Evolutionary conservation across 257 asterid species (phyloP).

Genomic region (Solanum clarkiae): DNA sequence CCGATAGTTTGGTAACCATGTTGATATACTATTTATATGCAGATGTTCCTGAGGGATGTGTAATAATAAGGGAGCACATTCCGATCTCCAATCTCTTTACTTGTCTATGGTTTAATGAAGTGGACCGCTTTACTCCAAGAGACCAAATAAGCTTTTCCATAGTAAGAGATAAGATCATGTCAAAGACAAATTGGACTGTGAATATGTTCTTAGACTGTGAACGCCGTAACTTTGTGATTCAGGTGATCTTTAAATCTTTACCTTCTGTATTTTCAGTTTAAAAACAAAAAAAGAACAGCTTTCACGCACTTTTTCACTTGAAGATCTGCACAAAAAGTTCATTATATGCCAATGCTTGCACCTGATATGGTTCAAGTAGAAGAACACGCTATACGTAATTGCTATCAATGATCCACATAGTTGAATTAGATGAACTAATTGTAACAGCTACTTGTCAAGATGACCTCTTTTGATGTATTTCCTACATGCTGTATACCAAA

Average conservation of each 20-base stretch:
- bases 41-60: conserved; percentile 99
- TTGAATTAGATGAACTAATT: neutral
- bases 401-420: neutral
- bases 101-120: conserved; percentile 94
- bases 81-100: conserved; percentile 87
- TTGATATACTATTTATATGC: neutral
- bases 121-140: conserved; percentile 89
- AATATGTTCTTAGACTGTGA: conserved; percentile 92
- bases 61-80: conserved; percentile 70
- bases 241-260: conserved; percentile 32
- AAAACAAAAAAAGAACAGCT: neutral
- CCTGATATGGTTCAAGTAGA: neutral
- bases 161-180: conserved; percentile 65
- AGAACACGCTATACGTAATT: neutral
- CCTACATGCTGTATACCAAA: neutral
- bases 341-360: neutral
- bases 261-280: neutral
- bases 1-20: neutral
- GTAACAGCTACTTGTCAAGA: neutral
- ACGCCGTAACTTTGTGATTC: conserved; percentile 83
- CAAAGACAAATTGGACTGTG: conserved; percentile 69
- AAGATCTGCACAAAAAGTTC: neutral
- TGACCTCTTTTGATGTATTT: neutral
- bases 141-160: conserved; percentile 92
- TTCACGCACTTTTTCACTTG: neutral